A percentile compares a stretch with the other conserved stretches of the same genome.
Conservation (phyloP, 768 basidiomycete genomes). For the Mycena galopus region DNA sequence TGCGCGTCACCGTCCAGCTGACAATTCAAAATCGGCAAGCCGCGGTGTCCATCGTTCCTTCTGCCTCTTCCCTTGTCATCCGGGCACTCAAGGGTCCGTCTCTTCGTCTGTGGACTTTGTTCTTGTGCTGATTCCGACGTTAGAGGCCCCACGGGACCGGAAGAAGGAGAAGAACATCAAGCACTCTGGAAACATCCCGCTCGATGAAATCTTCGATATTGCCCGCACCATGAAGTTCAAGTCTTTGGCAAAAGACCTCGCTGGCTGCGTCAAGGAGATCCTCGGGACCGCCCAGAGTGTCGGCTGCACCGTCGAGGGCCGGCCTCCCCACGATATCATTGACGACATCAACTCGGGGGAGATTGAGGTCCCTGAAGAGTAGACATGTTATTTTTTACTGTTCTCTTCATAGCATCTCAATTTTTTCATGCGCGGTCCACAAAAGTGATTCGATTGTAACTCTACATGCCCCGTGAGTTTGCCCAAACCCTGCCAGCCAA, state of each 20-base stretch:
- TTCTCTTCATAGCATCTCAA: constrained; percentile 40
- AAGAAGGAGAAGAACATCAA: constrained; percentile 99
- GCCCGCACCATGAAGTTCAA: constrained; percentile 96
- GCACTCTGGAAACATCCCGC: constrained; percentile 92
- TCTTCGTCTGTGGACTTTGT: not conserved
- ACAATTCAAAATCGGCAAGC: constrained; percentile 99
- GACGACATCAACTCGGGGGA: constrained; percentile 89
- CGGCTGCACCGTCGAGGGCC: constrained; percentile 96
- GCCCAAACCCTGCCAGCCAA: constrained; percentile 78
- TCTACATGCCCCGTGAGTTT: constrained; percentile 47
- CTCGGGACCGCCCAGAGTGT: constrained; percentile 97
- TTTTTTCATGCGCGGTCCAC: constrained; percentile 19
- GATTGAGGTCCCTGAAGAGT: constrained; percentile 89
- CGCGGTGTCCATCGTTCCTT: constrained; percentile 94
- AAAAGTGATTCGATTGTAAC: not conserved
- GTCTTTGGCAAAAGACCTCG: constrained; percentile 92
- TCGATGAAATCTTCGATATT: constrained; percentile 95
- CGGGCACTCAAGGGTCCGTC: constrained; percentile 92
- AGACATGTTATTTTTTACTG: constrained; percentile 51
- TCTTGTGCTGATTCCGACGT: constrained; percentile 15
- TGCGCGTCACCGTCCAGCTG: constrained; percentile 98
- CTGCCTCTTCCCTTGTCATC: constrained; percentile 97
- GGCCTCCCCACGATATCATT: constrained; percentile 93
- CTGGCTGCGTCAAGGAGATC: constrained; percentile 96
- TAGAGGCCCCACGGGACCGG: constrained; percentile 98